A percentile compares a stretch with the other conserved stretches of the same genome.
phyloP scores from a whole-genome alignment of 805 yeast genomes.

The Saccharomycopsis microspora region DNA sequence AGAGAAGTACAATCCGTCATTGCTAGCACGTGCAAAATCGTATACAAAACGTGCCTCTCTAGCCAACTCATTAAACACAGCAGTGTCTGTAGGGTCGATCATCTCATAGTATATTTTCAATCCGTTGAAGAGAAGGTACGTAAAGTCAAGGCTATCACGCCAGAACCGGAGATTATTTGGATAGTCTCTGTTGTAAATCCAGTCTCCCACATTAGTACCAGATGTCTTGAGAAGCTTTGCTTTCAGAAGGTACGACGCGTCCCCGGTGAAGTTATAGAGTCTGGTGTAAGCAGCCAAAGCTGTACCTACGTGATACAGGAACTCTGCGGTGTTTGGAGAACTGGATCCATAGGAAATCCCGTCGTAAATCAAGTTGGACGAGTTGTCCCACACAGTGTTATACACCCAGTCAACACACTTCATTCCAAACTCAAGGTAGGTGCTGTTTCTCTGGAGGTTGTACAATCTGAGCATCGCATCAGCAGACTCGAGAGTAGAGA shows the following conservation, averaged over 20 bases:
- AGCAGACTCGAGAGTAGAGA: conserved; percentile 58
- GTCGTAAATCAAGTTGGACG: conserved; percentile 46
- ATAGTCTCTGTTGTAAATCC: conserved; percentile 51
- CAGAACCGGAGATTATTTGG: conserved; percentile 36
- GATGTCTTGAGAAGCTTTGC: conserved; percentile 34
- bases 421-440: conserved; percentile 41
- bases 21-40: conserved; percentile 23
- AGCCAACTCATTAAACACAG: conserved; percentile 28
- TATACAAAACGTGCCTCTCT: conserved; percentile 11
- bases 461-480: conserved; percentile 48
- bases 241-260: conserved; percentile 34
- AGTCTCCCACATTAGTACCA: conserved; percentile 45
- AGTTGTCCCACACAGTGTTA: conserved; percentile 35
- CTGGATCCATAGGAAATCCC: conserved; percentile 33
- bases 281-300: conserved; percentile 43
- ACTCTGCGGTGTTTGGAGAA: conserved; percentile 29
- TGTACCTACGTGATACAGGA: conserved; percentile 60
- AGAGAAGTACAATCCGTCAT: conserved; percentile 22
- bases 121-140: conserved; percentile 55
- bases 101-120: conserved; percentile 54
- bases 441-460: conserved; percentile 30
- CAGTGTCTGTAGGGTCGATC: conserved; percentile 34
- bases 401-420: conserved; percentile 50
- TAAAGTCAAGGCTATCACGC: conserved; percentile 53
- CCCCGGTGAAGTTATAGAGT: conserved; percentile 39